phyloP scores from a whole-genome alignment of 306 rosid species.

The Corylus heterophylla region DNA sequence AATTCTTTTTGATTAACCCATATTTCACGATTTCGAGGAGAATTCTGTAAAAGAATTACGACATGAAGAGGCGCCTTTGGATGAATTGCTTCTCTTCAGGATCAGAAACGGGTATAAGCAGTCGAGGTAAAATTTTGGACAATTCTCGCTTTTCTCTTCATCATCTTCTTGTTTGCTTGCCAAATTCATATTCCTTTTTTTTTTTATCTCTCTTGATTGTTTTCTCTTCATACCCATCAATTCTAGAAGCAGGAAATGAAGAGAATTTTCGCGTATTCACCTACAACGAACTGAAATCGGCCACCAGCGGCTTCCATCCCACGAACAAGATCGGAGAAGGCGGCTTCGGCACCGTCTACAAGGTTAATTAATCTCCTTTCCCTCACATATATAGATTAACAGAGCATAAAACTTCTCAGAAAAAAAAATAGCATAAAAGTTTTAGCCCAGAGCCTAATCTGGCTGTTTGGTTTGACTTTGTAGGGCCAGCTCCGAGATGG shows the following conservation, averaged over 20 bases:
- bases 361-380: conserved; percentile 42
- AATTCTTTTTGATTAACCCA: not conserved
- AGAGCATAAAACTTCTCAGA: not conserved
- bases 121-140: conserved; percentile 33
- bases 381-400: not conserved
- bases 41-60: not conserved
- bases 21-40: not conserved
- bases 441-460: not conserved
- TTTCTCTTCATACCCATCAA: not conserved
- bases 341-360: conserved; percentile 78
- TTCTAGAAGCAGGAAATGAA: conserved; percentile 37
- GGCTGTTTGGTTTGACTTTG: conserved; percentile 28
- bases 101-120: conserved; percentile 6
- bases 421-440: not conserved
- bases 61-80: conserved; percentile 29
- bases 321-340: conserved; percentile 78
- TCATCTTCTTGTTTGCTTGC: not conserved
- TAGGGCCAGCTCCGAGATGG: conserved; percentile 78
- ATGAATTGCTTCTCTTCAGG: conserved; percentile 26
- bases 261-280: conserved; percentile 65
- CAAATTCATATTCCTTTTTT: not conserved
- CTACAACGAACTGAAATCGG: conserved; percentile 60
- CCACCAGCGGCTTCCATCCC: conserved; percentile 54
- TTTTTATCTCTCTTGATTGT: not conserved
- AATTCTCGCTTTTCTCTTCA: not conserved